Conservation (phyloP, 2,329 filamentous ascomycete species). For the Grosmannia huntii region DNA sequence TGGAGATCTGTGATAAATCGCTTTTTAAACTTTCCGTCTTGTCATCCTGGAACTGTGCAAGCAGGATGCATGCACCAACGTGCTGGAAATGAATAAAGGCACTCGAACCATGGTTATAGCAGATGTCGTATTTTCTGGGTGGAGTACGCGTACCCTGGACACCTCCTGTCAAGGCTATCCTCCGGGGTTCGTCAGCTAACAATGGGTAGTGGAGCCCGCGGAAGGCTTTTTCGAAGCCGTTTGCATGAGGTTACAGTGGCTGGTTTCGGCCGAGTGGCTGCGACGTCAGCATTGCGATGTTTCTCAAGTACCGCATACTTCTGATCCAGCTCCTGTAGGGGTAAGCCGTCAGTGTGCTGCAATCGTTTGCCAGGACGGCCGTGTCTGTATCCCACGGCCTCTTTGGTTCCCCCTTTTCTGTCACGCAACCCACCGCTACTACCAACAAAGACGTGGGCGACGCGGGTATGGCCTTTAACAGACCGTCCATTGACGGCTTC, state of each 20-base stretch:
- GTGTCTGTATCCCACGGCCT: not conserved
- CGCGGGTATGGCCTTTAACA: not conserved
- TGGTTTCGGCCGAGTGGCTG: not conserved
- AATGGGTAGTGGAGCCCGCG: not conserved
- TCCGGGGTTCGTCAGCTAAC: not conserved
- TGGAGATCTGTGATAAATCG: too few relatives aligned
- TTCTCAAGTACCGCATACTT: not conserved
- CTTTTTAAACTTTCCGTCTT: too few relatives aligned
- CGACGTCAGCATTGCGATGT: too few relatives aligned
- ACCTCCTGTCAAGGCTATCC: not conserved
- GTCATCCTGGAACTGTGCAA: too few relatives aligned
- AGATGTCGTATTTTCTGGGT: not conserved
- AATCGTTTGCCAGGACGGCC: too few relatives aligned
- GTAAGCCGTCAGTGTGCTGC: not conserved
- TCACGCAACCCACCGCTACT: not conserved
- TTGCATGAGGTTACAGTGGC: not conserved
- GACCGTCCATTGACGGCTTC: not conserved
- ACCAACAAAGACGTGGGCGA: not conserved
- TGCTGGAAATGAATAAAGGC: not conserved
- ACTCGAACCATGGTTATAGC: not conserved
- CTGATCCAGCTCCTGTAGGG: not conserved
- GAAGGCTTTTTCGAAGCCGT: not conserved
- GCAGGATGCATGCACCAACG: too few relatives aligned
- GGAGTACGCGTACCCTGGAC: not conserved
- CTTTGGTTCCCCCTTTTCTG: not conserved